Evolutionary conservation across 495 filamentous ascomycete species (phyloP).

Genomic region (Penicillium egyptiacum): DNA sequence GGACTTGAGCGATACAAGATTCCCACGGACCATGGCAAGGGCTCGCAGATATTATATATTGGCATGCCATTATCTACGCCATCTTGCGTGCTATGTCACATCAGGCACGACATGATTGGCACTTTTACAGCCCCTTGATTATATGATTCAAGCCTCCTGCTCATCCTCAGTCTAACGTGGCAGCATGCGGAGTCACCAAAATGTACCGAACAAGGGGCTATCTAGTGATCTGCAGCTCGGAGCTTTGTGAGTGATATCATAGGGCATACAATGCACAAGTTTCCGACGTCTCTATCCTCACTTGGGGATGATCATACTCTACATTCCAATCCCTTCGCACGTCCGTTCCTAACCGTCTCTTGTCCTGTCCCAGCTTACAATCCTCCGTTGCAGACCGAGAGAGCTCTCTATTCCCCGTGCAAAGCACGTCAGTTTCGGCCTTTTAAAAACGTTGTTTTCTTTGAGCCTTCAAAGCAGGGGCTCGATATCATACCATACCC

Average conservation of each 20-base stretch:
- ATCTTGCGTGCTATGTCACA: constrained; percentile 10
- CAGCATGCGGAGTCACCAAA: not conserved
- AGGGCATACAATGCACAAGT: constrained; percentile 7
- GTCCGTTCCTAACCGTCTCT: constrained; percentile 12
- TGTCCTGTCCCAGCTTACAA: constrained; percentile 1
- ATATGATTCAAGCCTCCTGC: not conserved
- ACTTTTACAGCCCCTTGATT: constrained; percentile 4
- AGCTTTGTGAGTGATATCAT: constrained; percentile 12
- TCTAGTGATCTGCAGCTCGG: constrained; percentile 1
- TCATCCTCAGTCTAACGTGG: constrained; percentile 7
- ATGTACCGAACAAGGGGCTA: constrained; percentile 1
- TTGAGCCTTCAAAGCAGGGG: constrained; percentile 3
- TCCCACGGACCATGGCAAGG: not conserved
- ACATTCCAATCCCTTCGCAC: constrained; percentile 16
- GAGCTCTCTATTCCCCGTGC: constrained; percentile 9
- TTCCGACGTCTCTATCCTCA: constrained; percentile 5
- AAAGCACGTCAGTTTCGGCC: constrained; percentile 10
- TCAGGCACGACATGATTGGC: constrained; percentile 4
- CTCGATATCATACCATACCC: not conserved
- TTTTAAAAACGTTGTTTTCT: constrained; percentile 1
- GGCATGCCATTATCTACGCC: not conserved
- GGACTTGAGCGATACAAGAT: too few relatives aligned
- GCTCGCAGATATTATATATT: not conserved
- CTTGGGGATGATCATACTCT: not conserved
- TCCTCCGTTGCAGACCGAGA: constrained; percentile 8